Conservation (phyloP, 805 yeast species). For the Candida broadrunensis region DNA sequence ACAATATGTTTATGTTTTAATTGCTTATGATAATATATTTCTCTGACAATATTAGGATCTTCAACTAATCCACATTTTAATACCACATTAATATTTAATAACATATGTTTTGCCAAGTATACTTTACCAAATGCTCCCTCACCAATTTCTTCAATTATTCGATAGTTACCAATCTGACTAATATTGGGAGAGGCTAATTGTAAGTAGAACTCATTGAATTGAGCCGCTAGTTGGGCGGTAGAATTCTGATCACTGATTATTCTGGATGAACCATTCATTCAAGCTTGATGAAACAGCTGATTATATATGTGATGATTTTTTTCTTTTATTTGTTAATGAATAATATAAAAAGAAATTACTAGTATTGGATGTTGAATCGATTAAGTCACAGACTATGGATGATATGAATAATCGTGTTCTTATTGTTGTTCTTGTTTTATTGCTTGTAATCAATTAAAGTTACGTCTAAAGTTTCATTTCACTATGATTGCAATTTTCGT, state of each 20-base stretch:
- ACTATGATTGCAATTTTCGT: too few relatives aligned
- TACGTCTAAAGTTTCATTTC: too few relatives aligned
- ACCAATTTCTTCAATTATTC: conserved; percentile 71
- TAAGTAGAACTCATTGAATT: conserved; percentile 57
- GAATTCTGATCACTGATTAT: conserved; percentile 32
- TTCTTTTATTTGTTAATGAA: too few relatives aligned
- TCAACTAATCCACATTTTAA: conserved; percentile 73
- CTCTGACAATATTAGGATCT: conserved; percentile 86
- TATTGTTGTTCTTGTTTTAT: too few relatives aligned
- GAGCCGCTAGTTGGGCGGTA: conserved; percentile 56
- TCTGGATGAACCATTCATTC: conserved; percentile 16
- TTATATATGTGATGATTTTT: too few relatives aligned
- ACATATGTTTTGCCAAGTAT: conserved; percentile 74
- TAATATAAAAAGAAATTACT: too few relatives aligned
- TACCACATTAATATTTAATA: conserved; percentile 74
- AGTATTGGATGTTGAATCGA: too few relatives aligned
- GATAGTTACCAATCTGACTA: conserved; percentile 77
- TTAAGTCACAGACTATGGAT: too few relatives aligned
- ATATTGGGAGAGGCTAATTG: conserved; percentile 45
- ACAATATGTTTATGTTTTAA: conserved; percentile 83
- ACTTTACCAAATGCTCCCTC: conserved; percentile 94
- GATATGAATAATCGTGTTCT: too few relatives aligned
- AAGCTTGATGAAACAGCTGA: neutral
- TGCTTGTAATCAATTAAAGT: too few relatives aligned
- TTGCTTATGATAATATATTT: conserved; percentile 83